Base-by-base conservation (phyloP, 371 early-diverging fungal genomes). In the Smittium culicis region DNA sequence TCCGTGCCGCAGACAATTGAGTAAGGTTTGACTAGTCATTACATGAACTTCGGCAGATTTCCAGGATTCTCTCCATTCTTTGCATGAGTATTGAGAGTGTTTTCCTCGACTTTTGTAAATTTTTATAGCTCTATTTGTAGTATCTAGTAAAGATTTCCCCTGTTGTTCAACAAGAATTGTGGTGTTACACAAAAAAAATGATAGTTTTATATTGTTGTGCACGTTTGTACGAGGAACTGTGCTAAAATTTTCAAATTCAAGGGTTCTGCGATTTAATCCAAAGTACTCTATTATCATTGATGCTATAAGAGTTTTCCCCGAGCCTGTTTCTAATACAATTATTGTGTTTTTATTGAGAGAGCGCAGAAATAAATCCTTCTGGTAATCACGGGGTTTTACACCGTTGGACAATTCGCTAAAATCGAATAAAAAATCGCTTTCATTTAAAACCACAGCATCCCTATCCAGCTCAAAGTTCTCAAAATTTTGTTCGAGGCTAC, bases 221-320 rank as follows among this genome's bases (percentile, higher is more conserved):
- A 16, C 24, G 17, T 11, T 34, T 59, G 24, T 61, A n/a, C 11
- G 34, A 20, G 28, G 25, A 32, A 3, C 17, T 54, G 76, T 65
- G 34, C 72, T 65, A 33, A 78, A 71, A 35, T 69, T 77, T 58
- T 70, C 58, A 64, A 69, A 54, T 58, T 79, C 45, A 11, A 45
- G 45, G 20, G 85, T 8, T 11, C 11, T 11, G 65, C 65, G 70
- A 8, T 35, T 45, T 54, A 72, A 67, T 1, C 76, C 79, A 72
- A 88, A 83, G 64, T 89, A 79, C 71, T 87, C 85, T 54, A 94
- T 87, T 30, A 95, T 77, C 85, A 93, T 80, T 35, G 86, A 85
- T 0, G 94, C 86, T 32, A 93, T 89, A 1, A 93, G 74, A 1
- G 96, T 95, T 73, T 96, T 94, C n/a, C 96, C 96, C 27, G 86